Percentiles rank a stretch among this genome's conserved stretches.
Evolutionary conservation across 1,284 basidiomycete genomes (phyloP).

Genomic region (Sphagnurus paluster): DNA sequence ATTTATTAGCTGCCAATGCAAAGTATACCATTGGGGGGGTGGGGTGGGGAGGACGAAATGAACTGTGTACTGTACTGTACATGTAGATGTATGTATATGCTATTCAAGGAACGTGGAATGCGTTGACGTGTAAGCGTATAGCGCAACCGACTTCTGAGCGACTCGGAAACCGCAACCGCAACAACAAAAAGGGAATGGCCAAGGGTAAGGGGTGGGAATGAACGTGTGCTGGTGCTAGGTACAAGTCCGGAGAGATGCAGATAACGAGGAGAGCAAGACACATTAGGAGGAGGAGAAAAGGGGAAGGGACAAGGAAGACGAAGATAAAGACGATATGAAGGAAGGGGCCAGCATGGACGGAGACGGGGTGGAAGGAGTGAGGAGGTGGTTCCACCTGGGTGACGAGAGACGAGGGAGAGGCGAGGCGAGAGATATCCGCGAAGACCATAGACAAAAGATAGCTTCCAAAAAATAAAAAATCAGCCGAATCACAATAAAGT

Average conservation of each 20-base stretch:
- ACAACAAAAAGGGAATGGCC: conserved; percentile 10
- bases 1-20: neutral
- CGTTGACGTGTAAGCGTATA: no score
- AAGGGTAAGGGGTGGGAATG: no score
- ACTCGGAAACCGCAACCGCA: neutral
- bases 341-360: neutral
- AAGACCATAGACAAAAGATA: no score
- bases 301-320: conserved; percentile 6
- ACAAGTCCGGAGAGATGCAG: conserved; percentile 25
- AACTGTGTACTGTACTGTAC: conserved; percentile 17
- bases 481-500: no score
- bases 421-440: no score
- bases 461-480: no score
- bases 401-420: no score
- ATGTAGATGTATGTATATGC: conserved; percentile 17
- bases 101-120: no score
- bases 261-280: conserved; percentile 14
- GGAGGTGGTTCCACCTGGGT: neutral
- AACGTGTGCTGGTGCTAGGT: conserved; percentile 19
- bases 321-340: no score
- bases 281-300: neutral
- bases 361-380: neutral
- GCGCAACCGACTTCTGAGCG: neutral
- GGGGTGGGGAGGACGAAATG: no score
- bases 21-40: conserved; percentile 15